Percentiles rank a stretch among this genome's conserved stretches.
Conservation (phyloP, 345 rosid species). For the Sisymbrium irio region DNA sequence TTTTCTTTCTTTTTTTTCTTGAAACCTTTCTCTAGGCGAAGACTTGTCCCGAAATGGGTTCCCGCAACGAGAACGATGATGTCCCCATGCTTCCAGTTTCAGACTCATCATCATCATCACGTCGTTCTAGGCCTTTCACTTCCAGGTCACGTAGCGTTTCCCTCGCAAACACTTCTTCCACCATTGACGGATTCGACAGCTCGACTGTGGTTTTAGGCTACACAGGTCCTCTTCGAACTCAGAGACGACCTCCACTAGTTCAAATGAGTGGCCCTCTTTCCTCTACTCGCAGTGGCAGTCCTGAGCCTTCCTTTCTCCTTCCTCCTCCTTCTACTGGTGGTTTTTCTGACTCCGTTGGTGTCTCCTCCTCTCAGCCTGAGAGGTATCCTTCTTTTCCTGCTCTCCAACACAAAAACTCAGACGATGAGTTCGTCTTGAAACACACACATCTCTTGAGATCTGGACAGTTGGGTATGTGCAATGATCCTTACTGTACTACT, state of each 20-base stretch:
- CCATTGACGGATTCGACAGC: conserved; percentile 49
- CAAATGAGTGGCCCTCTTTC: conserved; percentile 77
- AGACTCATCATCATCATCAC: conserved; percentile 22
- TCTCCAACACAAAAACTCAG: conserved; percentile 43
- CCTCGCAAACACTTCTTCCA: conserved; percentile 46
- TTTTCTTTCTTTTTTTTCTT: no score
- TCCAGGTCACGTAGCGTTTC: conserved; percentile 63
- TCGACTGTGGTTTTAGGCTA: conserved; percentile 48
- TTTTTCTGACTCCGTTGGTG: not conserved
- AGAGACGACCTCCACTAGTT: conserved; percentile 44
- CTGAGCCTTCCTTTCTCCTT: conserved; percentile 31
- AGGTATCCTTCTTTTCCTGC: conserved; percentile 40
- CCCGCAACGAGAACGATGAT: conserved; percentile 50
- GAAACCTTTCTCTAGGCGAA: not conserved
- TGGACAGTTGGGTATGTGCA: conserved; percentile 82
- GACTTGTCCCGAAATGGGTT: not conserved
- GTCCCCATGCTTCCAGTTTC: conserved; percentile 61
- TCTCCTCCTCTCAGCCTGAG: conserved; percentile 36
- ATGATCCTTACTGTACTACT: conserved; percentile 90
- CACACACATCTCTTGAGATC: conserved; percentile 76
- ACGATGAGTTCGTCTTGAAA: conserved; percentile 43
- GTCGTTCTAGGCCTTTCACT: conserved; percentile 8
- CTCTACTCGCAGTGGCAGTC: conserved; percentile 37
- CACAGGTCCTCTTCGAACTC: conserved; percentile 83
- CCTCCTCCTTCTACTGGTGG: conserved; percentile 29